Conservation (phyloP, 2,329 filamentous ascomycete species). For the Boeremia exigua region DNA sequence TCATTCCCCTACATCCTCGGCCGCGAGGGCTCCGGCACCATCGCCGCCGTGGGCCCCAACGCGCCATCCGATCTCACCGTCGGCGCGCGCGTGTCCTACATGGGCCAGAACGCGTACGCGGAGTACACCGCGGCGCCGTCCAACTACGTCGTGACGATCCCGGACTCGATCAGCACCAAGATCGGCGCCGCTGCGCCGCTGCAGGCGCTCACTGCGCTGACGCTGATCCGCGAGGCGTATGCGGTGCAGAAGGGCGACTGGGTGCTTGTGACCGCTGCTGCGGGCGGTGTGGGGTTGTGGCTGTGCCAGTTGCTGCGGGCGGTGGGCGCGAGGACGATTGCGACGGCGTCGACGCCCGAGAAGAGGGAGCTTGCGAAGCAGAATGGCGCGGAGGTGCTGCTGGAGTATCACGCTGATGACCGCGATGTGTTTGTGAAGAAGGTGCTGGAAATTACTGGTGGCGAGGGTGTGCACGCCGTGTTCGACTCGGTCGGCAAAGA, state of each 20-base stretch:
- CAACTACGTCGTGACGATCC: conserved; percentile 66
- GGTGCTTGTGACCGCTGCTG: conserved; percentile 84
- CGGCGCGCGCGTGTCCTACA: conserved; percentile 76
- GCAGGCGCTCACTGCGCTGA: conserved; percentile 83
- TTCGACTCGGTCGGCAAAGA: conserved; percentile 86
- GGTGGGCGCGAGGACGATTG: conserved; percentile 79
- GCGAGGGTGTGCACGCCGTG: conserved; percentile 75
- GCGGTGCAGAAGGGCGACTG: conserved; percentile 76
- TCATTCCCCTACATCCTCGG: conserved; percentile 77
- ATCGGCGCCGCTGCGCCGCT: conserved; percentile 73
- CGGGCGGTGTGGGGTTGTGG: conserved; percentile 75
- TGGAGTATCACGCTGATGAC: conserved; percentile 71
- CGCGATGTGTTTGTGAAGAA: conserved; percentile 48
- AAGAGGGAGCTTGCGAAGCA: conserved; percentile 74
- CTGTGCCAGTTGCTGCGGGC: conserved; percentile 75
- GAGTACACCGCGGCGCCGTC: conserved; percentile 65
- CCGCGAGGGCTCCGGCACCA: conserved; percentile 76
- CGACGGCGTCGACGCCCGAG: conserved; percentile 74
- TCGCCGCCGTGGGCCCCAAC: conserved; percentile 67
- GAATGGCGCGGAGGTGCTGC: conserved; percentile 73
- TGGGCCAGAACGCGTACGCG: conserved; percentile 63
- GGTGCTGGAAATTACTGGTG: conserved; percentile 73
- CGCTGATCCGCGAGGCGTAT: conserved; percentile 76
- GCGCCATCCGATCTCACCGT: conserved; percentile 61
- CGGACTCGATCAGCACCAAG: conserved; percentile 65